A percentile compares a stretch with the other conserved stretches of the same genome.
phyloP scores from a whole-genome alignment of 2,329 filamentous ascomycete genomes.

The Dactylellina leptospora region DNA sequence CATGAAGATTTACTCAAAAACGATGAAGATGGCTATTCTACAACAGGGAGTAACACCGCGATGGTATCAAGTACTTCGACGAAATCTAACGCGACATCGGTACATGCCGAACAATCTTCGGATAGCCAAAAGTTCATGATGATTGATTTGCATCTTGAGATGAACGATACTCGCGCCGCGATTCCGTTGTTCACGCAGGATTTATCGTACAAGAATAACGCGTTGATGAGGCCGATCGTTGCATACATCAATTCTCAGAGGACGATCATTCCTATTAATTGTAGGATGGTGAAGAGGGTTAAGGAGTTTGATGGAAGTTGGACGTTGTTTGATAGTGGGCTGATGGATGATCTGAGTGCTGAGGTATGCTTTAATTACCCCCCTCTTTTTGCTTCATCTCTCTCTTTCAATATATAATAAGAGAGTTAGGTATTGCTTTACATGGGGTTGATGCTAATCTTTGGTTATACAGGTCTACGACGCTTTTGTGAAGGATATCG shows the following conservation, averaged over 20 bases:
- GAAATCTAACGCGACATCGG: slow-evolving; percentile 3
- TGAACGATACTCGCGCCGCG: slow-evolving; percentile 91
- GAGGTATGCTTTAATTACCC: slow-evolving; percentile 67
- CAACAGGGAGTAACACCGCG: neutral
- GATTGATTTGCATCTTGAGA: slow-evolving; percentile 92
- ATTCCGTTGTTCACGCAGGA: slow-evolving; percentile 92
- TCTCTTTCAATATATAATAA: no score
- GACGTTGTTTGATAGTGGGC: slow-evolving; percentile 90
- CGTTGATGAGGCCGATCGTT: slow-evolving; percentile 92
- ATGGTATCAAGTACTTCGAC: neutral
- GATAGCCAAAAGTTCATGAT: slow-evolving; percentile 65
- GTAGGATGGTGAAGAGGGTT: slow-evolving; percentile 87
- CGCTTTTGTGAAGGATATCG: slow-evolving; percentile 89
- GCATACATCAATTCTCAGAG: slow-evolving; percentile 96
- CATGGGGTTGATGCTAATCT: neutral
- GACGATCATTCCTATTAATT: slow-evolving; percentile 94
- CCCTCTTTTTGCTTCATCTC: neutral
- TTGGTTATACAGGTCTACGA: slow-evolving; percentile 74
- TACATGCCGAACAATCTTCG: slow-evolving; percentile 9
- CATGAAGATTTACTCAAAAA: slow-evolving; percentile 18
- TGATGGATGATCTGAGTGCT: slow-evolving; percentile 91
- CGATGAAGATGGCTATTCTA: slow-evolving; percentile 6
- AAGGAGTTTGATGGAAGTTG: slow-evolving; percentile 94
- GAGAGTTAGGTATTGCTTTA: neutral
- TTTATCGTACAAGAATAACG: slow-evolving; percentile 94